Evolutionary conservation across 768 basidiomycete genomes (phyloP).

Genomic region (Epithele typhae): DNA sequence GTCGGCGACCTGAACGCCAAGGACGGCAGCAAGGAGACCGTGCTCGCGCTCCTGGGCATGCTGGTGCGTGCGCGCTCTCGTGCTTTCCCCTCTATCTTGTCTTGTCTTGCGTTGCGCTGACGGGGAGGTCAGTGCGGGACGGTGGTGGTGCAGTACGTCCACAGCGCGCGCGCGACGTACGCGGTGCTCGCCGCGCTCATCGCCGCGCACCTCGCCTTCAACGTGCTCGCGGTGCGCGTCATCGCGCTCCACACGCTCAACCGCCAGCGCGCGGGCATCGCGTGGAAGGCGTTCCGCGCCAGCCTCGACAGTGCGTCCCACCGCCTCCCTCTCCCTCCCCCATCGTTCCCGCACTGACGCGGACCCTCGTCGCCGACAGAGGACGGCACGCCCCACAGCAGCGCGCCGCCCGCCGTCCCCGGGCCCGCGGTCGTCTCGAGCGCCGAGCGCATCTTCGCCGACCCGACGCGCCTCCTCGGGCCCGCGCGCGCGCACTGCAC

Average conservation of each 20-base stretch:
- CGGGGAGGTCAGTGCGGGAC: constrained; percentile 45
- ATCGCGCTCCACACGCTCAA: constrained; percentile 56
- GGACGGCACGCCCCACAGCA: too few relatives aligned
- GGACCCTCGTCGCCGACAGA: too few relatives aligned
- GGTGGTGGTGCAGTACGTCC: constrained; percentile 52
- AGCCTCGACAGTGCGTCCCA: constrained; percentile 4
- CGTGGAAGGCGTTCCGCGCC: constrained; percentile 42
- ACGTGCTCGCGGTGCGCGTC: constrained; percentile 57
- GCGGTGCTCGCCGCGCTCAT: constrained; percentile 47
- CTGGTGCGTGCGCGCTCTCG: constrained; percentile 39
- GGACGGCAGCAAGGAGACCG: constrained; percentile 68
- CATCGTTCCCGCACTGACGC: too few relatives aligned
- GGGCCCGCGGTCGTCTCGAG: not conserved
- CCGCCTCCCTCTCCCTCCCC: too few relatives aligned
- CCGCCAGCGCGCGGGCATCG: constrained; percentile 50
- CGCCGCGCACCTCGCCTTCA: constrained; percentile 49
- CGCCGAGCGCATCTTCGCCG: constrained; percentile 12
- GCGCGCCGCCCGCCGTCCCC: too few relatives aligned
- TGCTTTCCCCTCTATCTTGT: not conserved
- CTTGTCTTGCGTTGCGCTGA: not conserved
- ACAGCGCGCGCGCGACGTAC: constrained; percentile 45
- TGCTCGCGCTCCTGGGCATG: constrained; percentile 63
- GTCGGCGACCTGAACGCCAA: constrained; percentile 71
- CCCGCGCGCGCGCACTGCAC: not conserved
- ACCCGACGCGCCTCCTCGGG: constrained; percentile 1